Evolutionary conservation across 1,139 yeast species (phyloP).

Genomic region (Magnusiomyces clavatus): DNA sequence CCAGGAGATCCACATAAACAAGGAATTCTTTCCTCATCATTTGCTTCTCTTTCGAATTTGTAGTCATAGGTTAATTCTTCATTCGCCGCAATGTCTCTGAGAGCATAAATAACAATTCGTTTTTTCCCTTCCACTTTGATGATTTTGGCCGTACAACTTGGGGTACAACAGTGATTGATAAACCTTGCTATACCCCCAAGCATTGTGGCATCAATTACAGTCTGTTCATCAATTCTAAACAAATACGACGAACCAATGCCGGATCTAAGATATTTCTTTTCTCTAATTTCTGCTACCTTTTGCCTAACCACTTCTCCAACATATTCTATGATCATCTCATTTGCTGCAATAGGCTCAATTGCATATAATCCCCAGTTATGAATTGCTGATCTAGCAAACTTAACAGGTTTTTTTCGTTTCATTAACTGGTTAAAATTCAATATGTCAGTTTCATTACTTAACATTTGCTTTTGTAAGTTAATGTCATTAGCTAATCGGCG

Average conservation of each 20-base stretch:
- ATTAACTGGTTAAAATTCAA: slow-evolving; percentile 71
- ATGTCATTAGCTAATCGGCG: slow-evolving; percentile 89
- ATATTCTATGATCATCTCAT: slow-evolving; percentile 96
- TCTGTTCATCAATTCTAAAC: slow-evolving; percentile 86
- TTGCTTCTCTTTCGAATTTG: slow-evolving; percentile 85
- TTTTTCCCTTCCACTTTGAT: slow-evolving; percentile 91
- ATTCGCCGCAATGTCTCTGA: slow-evolving; percentile 71
- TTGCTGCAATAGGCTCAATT: slow-evolving; percentile 84
- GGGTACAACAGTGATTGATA: slow-evolving; percentile 94
- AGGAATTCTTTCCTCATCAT: slow-evolving; percentile 81
- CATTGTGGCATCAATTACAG: slow-evolving; percentile 95
- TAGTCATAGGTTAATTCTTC: slow-evolving; percentile 95
- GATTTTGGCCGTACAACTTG: slow-evolving; percentile 95
- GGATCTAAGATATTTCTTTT: slow-evolving; percentile 72
- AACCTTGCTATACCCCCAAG: slow-evolving; percentile 95
- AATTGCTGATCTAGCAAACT: slow-evolving; percentile 92
- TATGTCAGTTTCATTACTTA: slow-evolving; percentile 77
- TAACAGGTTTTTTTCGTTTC: slow-evolving; percentile 86
- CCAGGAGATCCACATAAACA: slow-evolving; percentile 94
- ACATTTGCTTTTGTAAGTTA: slow-evolving; percentile 66
- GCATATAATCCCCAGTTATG: slow-evolving; percentile 99
- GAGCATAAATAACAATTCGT: slow-evolving; percentile 90
- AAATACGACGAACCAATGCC: slow-evolving; percentile 95
- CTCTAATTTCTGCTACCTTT: slow-evolving; percentile 91
- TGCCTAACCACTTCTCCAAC: slow-evolving; percentile 96